A percentile compares a stretch with the other conserved stretches of the same genome.
Evolutionary conservation across 2,329 filamentous ascomycete species (phyloP).

Genomic region (Fusarium illudens): DNA sequence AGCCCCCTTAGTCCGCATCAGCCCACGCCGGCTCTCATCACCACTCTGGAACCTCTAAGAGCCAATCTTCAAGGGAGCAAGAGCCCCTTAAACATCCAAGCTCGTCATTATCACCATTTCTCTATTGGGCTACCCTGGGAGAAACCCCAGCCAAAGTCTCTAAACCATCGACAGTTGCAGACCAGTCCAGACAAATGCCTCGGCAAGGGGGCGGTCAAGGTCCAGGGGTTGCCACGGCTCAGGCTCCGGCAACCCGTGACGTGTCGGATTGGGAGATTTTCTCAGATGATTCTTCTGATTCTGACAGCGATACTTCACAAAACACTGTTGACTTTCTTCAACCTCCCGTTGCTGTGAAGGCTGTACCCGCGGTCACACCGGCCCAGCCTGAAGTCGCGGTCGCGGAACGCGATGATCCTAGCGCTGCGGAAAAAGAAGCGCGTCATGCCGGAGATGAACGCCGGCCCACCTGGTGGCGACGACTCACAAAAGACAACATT

Average conservation of each 20-base stretch:
- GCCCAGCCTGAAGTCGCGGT: not conserved
- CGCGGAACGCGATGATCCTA: not conserved
- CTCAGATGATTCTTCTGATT: constrained; percentile 4
- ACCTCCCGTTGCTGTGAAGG: not conserved
- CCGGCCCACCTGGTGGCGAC: constrained; percentile 9
- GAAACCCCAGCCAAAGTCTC: constrained; percentile 3
- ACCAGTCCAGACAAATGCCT: not conserved
- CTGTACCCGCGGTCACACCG: not conserved
- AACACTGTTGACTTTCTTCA: constrained; percentile 9
- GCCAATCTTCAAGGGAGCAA: constrained; percentile 8
- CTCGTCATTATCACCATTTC: not conserved
- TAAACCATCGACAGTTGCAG: not conserved
- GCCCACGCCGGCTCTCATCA: too few relatives aligned
- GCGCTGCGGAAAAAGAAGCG: not conserved
- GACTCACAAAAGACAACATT: constrained; percentile 8
- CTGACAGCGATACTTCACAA: constrained; percentile 6
- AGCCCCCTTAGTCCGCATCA: not conserved
- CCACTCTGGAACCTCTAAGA: not conserved
- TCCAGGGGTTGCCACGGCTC: not conserved
- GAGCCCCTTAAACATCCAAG: not conserved
- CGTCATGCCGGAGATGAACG: not conserved
- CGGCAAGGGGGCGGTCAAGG: not conserved
- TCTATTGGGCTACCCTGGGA: constrained; percentile 3
- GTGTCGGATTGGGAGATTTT: constrained; percentile 17
- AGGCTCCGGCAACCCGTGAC: not conserved